Evolutionary conservation across 495 filamentous ascomycete genomes (phyloP), one percentile per base, ranked within the genome.

Genomic region (Penicillium alfredii): DNA sequence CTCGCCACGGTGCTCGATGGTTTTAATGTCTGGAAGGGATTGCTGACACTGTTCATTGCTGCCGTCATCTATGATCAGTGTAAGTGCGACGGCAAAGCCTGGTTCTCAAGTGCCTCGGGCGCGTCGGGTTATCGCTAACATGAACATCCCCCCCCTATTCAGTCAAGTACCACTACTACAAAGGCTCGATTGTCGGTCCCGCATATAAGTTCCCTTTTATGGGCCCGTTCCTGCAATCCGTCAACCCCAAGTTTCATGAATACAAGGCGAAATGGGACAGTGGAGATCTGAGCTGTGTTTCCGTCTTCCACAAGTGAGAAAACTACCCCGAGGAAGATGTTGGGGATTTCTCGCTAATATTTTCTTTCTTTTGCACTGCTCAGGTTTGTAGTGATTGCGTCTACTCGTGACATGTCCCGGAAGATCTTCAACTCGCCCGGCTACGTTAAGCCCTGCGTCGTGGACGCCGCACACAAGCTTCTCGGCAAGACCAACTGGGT

Each of bases 371-470:
- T 14, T 12, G 9, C 6, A 16, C n/a, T n/a, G n/a, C n/a, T n/a
- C 48, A 96, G 88, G 65, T 98, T 98, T 61, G 92, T 98, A 47
- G 88, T 98, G 20, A 94, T 98, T 56, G 92, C 89, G 12, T 95
- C 90, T 11, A 87, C 84, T 29, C 84, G 93, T 53, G 92, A 98
- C 62, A 84, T 97, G 74, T 84, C 93, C 39, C 80, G 93, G 38
- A 98, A 97, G 60, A 81, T 97, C 49, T 89, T 98, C 79, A 97
- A 97, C 67, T 90, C 88, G 40, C 92, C 92, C 11, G 49, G 62
- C 29, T 97, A 81, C 51, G 92, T 94, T 47, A 95, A 95, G 69
- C 92, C 92, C 19, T 97, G 92, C 61, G 88, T 98, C 31, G 92
- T 98, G 41, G 93, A 97, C 66, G 79, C 81, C 29, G 93, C 92